Conservation (phyloP, 1,284 basidiomycete species). For the Ceratobasidium papillatum region DNA sequence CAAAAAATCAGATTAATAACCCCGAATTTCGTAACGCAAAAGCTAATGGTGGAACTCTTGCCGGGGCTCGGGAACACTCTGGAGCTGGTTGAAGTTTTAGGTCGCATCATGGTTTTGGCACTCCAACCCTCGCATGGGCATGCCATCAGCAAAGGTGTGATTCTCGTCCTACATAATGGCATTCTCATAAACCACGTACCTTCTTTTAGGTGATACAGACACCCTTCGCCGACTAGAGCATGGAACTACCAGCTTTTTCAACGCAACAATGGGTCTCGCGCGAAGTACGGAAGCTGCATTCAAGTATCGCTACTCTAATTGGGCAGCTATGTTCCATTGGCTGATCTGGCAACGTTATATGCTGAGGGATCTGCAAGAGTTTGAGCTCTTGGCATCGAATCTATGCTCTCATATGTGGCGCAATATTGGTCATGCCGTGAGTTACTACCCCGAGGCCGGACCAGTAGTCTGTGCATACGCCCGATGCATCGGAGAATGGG, state of each 20-base stretch:
- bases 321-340: neutral
- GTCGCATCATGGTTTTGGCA: too few relatives aligned
- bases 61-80: too few relatives aligned
- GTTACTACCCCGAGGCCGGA: neutral
- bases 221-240: neutral
- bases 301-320: neutral
- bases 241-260: neutral
- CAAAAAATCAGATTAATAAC: too few relatives aligned
- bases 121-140: too few relatives aligned
- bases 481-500: neutral
- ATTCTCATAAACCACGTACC: neutral
- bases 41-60: too few relatives aligned
- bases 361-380: neutral
- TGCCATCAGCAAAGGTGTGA: too few relatives aligned
- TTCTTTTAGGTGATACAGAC: neutral
- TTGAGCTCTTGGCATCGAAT: neutral
- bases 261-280: neutral
- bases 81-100: too few relatives aligned
- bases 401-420: neutral
- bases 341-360: neutral
- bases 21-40: too few relatives aligned
- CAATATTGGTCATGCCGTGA: neutral
- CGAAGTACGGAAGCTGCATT: neutral
- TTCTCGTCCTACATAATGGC: neutral
- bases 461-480: neutral